phyloP scores from a whole-genome alignment of 2,329 filamentous ascomycete species.

The Pseudocercospora musae region DNA sequence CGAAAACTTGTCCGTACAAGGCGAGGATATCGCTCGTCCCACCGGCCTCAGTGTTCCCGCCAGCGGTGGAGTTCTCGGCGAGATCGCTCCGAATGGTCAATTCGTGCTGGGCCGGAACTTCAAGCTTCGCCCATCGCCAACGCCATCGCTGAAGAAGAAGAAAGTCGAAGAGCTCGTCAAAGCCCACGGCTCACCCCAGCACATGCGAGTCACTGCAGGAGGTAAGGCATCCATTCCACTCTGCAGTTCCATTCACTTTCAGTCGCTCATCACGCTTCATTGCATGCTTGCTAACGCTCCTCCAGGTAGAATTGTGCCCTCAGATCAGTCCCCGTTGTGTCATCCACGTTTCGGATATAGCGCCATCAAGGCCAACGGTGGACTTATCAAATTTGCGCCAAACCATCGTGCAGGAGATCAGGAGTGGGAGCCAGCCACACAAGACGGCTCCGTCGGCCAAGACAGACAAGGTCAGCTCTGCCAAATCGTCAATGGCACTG shows the following conservation, averaged over 20 bases:
- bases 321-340: constrained; percentile 41
- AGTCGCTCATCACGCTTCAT: background rate
- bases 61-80: constrained; percentile 29
- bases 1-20: constrained; percentile 30
- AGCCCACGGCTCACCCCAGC: constrained; percentile 51
- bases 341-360: constrained; percentile 40
- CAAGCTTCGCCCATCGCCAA: constrained; percentile 42
- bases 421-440: constrained; percentile 26
- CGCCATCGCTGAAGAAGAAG: constrained; percentile 49
- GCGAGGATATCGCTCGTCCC: constrained; percentile 19
- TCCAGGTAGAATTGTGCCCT: constrained; percentile 45
- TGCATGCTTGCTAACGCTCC: background rate
- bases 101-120: constrained; percentile 20
- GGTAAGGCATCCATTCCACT: constrained; percentile 30
- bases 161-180: constrained; percentile 51
- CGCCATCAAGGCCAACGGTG: constrained; percentile 37
- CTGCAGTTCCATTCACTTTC: background rate
- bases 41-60: constrained; percentile 11
- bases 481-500: constrained; percentile 38
- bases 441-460: constrained; percentile 38
- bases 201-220: constrained; percentile 51
- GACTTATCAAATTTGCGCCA: constrained; percentile 38
- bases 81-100: constrained; percentile 36
- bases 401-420: constrained; percentile 32
- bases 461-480: constrained; percentile 36